These are phyloP conservation scores for Serendipita sp. DNA, from an alignment of 1,284 basidiomycete species.

Conservation along the genomic window DNA sequence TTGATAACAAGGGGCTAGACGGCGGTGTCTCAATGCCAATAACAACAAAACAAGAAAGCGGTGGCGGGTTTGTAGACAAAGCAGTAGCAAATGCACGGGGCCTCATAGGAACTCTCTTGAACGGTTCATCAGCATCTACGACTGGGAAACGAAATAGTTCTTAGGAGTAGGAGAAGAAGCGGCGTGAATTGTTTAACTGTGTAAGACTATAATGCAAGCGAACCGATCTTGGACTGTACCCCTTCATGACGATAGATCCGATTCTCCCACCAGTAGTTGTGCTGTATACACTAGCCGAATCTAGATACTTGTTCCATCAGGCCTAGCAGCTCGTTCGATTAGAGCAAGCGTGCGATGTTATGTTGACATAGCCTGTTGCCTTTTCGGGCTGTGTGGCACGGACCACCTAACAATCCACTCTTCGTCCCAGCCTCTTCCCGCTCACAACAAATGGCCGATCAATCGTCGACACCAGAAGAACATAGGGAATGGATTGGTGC, in stretches of 20 bases:
- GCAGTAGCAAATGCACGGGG: neutral
- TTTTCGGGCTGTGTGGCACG: neutral
- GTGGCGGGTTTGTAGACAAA: neutral
- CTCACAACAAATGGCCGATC: neutral
- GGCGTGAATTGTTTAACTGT: neutral
- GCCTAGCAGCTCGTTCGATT: neutral
- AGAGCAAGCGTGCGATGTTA: neutral
- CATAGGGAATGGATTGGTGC: slow-evolving; percentile 44
- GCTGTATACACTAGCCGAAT: no score
- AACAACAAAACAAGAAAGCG: neutral
- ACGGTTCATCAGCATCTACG: neutral
- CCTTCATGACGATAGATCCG: no score
- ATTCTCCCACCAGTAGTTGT: no score
- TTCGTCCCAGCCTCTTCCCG: neutral
- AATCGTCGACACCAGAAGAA: neutral
- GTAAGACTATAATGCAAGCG: neutral
- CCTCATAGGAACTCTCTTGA: neutral
- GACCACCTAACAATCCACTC: neutral
- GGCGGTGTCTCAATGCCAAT: neutral
- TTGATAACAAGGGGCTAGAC: neutral
- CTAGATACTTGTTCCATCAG: neutral
- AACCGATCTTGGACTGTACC: neutral
- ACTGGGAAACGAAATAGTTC: neutral
- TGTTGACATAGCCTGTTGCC: neutral
- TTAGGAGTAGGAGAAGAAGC: neutral